phyloP scores from a whole-genome alignment of 2,329 filamentous ascomycete species.

The Magnaporthiopsis incrustans region DNA sequence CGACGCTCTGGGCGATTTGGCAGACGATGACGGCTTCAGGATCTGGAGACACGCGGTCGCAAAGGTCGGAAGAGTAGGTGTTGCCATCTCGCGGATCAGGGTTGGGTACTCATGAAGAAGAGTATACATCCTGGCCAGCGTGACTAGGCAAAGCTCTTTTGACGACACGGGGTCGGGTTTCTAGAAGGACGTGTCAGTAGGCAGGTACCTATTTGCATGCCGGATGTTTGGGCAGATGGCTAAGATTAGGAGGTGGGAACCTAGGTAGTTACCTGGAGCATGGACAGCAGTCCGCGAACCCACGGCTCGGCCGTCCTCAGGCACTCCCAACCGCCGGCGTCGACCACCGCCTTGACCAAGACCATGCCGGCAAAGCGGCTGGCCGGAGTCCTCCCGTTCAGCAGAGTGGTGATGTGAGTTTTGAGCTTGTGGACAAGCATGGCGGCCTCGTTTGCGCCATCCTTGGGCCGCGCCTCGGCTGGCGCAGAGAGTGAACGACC shows the following conservation, averaged over 20 bases:
- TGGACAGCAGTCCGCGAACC: slow-evolving; percentile 66
- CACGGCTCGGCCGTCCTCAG: slow-evolving; percentile 66
- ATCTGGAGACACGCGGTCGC: slow-evolving; percentile 66
- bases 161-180: slow-evolving; percentile 69
- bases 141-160: slow-evolving; percentile 69
- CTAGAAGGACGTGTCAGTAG: slow-evolving; percentile 31
- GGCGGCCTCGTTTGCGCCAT: slow-evolving; percentile 53
- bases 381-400: slow-evolving; percentile 67
- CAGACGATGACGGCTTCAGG: slow-evolving; percentile 35
- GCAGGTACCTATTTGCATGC: too few species aligned
- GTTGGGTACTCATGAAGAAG: slow-evolving; percentile 77
- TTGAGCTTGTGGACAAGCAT: slow-evolving; percentile 76
- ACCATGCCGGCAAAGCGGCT: slow-evolving; percentile 72
- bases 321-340: slow-evolving; percentile 78
- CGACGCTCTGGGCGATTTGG: slow-evolving; percentile 31
- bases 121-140: slow-evolving; percentile 75
- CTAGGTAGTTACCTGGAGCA: slow-evolving; percentile 54
- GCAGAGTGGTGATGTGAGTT: slow-evolving; percentile 65
- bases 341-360: slow-evolving; percentile 71
- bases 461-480: slow-evolving; percentile 49
- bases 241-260: too few species aligned
- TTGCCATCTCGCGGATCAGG: slow-evolving; percentile 78
- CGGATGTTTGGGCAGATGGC: neutral
- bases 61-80: slow-evolving; percentile 69
- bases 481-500: slow-evolving; percentile 55